Evolutionary conservation across 495 filamentous ascomycete species (phyloP).

Genomic region (Aspergillus saccharolyticus): DNA sequence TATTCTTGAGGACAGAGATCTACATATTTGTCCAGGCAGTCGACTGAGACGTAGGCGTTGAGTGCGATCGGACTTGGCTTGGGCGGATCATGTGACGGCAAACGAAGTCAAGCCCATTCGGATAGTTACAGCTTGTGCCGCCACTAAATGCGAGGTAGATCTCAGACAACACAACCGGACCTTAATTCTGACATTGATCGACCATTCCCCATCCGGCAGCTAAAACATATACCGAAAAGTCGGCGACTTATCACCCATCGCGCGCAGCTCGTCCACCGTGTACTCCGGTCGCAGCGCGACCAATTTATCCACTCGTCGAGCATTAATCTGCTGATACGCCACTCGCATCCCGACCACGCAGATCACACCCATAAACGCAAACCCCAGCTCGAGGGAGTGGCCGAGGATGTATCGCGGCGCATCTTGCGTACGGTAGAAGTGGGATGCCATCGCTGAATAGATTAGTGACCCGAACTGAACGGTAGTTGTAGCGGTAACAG

Average conservation of each 20-base stretch:
- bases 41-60: no score
- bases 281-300: slow-evolving; percentile 38
- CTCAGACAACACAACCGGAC: no score
- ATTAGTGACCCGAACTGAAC: background rate
- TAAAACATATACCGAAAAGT: slow-evolving; percentile 58
- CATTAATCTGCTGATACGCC: slow-evolving; percentile 58
- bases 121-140: no score
- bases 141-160: no score
- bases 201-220: background rate
- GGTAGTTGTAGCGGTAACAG: background rate
- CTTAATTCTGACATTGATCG: no score
- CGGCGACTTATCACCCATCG: slow-evolving; percentile 57
- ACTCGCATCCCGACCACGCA: slow-evolving; percentile 51
- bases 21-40: no score
- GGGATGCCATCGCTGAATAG: slow-evolving; percentile 58
- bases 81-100: no score
- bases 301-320: slow-evolving; percentile 48
- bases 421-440: slow-evolving; percentile 68
- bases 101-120: no score
- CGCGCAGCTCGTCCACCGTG: slow-evolving; percentile 54
- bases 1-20: no score
- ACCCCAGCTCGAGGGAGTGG: slow-evolving; percentile 63
- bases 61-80: no score
- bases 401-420: slow-evolving; percentile 62
- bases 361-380: slow-evolving; percentile 57